These are phyloP conservation scores for Tolypocladium sp. DNA, from an alignment of 2,329 filamentous ascomycete genomes.

Conservation along the genomic window DNA sequence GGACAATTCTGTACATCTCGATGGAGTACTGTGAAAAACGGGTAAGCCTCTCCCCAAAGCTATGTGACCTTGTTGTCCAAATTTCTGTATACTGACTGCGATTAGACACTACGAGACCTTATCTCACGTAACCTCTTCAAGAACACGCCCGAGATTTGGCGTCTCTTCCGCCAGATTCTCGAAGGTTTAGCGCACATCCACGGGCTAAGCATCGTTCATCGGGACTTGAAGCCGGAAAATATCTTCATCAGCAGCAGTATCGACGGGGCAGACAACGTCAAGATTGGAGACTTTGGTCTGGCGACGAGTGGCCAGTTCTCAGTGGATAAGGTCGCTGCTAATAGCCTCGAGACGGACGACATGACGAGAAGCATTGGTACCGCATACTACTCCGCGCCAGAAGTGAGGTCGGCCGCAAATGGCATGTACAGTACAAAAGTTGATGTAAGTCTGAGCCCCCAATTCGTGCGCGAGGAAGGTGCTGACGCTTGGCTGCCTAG, in stretches of 20 bases:
- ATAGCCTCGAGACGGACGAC: conserved; percentile 42
- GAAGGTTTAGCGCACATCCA: conserved; percentile 90
- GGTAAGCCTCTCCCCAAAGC: conserved; percentile 30
- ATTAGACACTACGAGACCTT: conserved; percentile 71
- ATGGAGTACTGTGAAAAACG: conserved; percentile 98
- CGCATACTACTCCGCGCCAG: conserved; percentile 85
- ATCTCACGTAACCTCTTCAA: conserved; percentile 69
- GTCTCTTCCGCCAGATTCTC: conserved; percentile 81
- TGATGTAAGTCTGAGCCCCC: conserved; percentile 48
- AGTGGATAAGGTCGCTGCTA: conserved; percentile 40
- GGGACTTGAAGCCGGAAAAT: conserved; percentile 94
- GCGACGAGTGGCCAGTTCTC: conserved; percentile 80
- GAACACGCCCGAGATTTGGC: conserved; percentile 74
- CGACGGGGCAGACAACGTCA: conserved; percentile 79
- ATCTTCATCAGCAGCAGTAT: conserved; percentile 68
- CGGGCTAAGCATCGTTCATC: conserved; percentile 82
- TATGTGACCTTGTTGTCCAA: neutral
- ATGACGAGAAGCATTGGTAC: conserved; percentile 69
- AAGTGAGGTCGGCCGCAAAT: conserved; percentile 66
- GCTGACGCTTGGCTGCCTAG: conserved; percentile 20
- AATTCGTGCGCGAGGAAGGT: neutral
- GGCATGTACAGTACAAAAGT: conserved; percentile 88
- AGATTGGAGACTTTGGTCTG: conserved; percentile 93
- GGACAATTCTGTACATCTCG: conserved; percentile 84
- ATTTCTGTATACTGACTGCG: neutral